Evolutionary conservation across 2,329 filamentous ascomycete species (phyloP).

Genomic region (Fusarium proliferatum): DNA sequence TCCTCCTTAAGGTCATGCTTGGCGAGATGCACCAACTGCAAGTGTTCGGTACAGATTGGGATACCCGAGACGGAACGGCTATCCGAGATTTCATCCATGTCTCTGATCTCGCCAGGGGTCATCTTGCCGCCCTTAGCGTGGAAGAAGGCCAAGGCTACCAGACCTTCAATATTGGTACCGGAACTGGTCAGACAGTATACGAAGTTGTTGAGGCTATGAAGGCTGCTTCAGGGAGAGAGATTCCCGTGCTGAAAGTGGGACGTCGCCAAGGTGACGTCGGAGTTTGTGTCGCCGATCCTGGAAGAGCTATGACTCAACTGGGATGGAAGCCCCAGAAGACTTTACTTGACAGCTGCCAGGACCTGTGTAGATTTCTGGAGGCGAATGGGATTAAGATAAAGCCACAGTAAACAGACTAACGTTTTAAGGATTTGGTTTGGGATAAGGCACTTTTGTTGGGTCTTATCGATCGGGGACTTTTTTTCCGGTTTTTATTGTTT

Average conservation of each 20-base stretch:
- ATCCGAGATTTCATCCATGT: conserved; percentile 77
- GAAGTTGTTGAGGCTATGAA: conserved; percentile 6
- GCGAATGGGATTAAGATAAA: not conserved
- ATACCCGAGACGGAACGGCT: conserved; percentile 73
- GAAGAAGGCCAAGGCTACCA: conserved; percentile 49
- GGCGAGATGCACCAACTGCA: conserved; percentile 54
- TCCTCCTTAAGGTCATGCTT: conserved; percentile 59
- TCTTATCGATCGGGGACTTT: not conserved
- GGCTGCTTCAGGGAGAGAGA: not conserved
- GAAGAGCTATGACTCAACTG: conserved; percentile 54
- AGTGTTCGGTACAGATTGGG: conserved; percentile 72
- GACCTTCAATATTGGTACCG: conserved; percentile 59
- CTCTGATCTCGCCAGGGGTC: conserved; percentile 71
- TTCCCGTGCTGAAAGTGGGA: not conserved
- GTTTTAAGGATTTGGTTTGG: not conserved
- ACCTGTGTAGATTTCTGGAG: conserved; percentile 24
- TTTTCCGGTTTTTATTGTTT: no score
- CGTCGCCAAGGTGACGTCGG: conserved; percentile 6
- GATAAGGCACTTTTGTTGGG: not conserved
- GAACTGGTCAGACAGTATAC: conserved; percentile 47
- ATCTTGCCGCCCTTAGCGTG: conserved; percentile 67
- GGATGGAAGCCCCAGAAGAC: conserved; percentile 51
- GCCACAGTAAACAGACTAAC: not conserved
- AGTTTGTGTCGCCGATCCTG: conserved; percentile 55
- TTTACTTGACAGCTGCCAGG: conserved; percentile 27